These are phyloP conservation scores for Trypanosoma grayi DNA, from an alignment of 208 protist genomes.

Conservation along the genomic window DNA sequence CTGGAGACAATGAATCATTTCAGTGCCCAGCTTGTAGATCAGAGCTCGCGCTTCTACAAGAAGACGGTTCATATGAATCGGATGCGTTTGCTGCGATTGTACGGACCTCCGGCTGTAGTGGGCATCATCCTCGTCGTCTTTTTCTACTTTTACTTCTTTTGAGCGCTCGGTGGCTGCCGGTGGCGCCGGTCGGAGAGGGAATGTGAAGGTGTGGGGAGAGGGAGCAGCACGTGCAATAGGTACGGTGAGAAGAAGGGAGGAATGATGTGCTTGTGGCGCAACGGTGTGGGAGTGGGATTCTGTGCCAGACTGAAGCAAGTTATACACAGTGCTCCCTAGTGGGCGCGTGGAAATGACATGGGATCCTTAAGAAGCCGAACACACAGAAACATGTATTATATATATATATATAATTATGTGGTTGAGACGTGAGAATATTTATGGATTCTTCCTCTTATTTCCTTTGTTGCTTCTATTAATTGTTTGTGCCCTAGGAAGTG, in stretches of 20 bases:
- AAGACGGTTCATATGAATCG: slow-evolving; percentile 88
- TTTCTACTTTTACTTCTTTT: slow-evolving; percentile 86
- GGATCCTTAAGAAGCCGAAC: neutral
- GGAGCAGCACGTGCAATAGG: too few relatives aligned
- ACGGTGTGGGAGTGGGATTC: too few relatives aligned
- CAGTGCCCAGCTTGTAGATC: slow-evolving; percentile 73
- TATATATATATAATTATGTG: slow-evolving; percentile 5
- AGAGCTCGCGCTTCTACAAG: slow-evolving; percentile 82
- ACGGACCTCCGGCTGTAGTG: slow-evolving; percentile 76
- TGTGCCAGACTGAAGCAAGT: too few relatives aligned
- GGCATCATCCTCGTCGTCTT: slow-evolving; percentile 62
- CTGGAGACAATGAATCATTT: slow-evolving; percentile 90
- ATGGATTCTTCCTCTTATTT: neutral
- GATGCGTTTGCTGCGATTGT: slow-evolving; percentile 82
- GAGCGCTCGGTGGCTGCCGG: neutral
- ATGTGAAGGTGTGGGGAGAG: too few relatives aligned
- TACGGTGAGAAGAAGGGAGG: too few relatives aligned
- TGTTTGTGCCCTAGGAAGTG: neutral
- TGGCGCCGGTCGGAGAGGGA: neutral
- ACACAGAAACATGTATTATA: too few relatives aligned
- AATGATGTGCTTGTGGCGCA: too few relatives aligned
- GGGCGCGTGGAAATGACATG: too few relatives aligned
- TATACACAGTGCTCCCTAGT: too few relatives aligned
- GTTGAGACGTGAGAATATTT: neutral
- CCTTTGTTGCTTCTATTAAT: neutral